These are phyloP conservation scores for Cryptosporidium sp. DNA, from an alignment of 169 alveolate species.

Conservation along the genomic window DNA sequence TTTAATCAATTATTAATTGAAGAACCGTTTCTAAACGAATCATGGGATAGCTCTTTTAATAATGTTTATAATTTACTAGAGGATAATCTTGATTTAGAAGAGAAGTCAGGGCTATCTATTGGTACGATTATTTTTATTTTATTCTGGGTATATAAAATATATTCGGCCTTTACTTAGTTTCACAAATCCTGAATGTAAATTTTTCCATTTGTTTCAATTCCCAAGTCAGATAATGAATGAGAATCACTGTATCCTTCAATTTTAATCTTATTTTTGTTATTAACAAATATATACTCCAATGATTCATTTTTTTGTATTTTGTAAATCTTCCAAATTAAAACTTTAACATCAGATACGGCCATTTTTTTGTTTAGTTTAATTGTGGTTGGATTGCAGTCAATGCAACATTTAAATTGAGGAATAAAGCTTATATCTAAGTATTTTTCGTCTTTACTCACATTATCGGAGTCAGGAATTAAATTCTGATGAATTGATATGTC, in stretches of 20 bases:
- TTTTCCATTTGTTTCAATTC: conserved; percentile 40
- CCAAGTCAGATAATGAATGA: conserved; percentile 41
- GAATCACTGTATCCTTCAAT: conserved; percentile 49
- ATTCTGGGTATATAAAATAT: conserved; percentile 55
- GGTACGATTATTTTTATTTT: conserved; percentile 32
- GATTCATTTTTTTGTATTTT: conserved; percentile 41
- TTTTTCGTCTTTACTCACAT: not conserved
- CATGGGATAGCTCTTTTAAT: conserved; percentile 36
- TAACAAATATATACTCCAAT: conserved; percentile 18
- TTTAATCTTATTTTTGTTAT: not conserved
- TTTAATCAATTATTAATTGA: conserved; percentile 32
- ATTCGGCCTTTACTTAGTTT: conserved; percentile 6
- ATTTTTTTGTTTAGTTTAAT: conserved; percentile 46
- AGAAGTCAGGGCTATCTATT: conserved; percentile 23
- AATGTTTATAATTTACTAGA: conserved; percentile 22
- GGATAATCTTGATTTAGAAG: conserved; percentile 68
- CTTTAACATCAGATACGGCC: conserved; percentile 31
- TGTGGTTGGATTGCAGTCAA: conserved; percentile 8
- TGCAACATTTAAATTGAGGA: conserved; percentile 12
- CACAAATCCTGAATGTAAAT: conserved; percentile 30
- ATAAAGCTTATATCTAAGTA: conserved; percentile 29
- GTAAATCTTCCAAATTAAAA: conserved; percentile 34
- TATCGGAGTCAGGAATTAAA: not conserved
- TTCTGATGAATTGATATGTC: not conserved
- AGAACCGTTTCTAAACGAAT: conserved; percentile 10